Evolutionary conservation across 1,139 yeast genomes (phyloP).

Genomic region (Kurtzmaniella quercitrusa): DNA sequence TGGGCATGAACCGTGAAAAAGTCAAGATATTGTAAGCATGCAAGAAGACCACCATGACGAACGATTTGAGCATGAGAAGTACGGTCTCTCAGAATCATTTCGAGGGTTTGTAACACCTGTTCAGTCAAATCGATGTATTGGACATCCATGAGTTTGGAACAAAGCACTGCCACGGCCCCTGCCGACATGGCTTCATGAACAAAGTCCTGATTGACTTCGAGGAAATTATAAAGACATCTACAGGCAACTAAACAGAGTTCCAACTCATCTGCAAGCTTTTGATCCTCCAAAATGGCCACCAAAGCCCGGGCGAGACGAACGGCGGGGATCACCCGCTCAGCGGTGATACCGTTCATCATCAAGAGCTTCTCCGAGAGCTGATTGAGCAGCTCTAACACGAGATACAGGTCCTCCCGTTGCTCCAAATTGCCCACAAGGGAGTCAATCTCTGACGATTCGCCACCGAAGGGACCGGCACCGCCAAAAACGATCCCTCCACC

Average conservation of each 20-base stretch:
- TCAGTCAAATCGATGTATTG: conserved; percentile 89
- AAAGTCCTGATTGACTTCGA: conserved; percentile 72
- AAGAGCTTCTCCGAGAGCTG: conserved; percentile 60
- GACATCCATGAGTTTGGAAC: conserved; percentile 67
- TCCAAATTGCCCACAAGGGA: conserved; percentile 39
- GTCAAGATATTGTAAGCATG: conserved; percentile 74
- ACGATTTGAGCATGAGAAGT: conserved; percentile 48
- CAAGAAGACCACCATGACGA: conserved; percentile 57
- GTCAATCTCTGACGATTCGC: conserved; percentile 28
- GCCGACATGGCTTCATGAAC: conserved; percentile 61
- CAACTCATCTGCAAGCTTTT: conserved; percentile 56
- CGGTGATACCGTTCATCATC: conserved; percentile 64
- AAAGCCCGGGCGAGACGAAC: conserved; percentile 52
- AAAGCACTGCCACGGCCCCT: conserved; percentile 64
- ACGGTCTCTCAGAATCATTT: conserved; percentile 57
- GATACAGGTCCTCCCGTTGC: conserved; percentile 43
- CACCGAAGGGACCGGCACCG: conserved; percentile 13
- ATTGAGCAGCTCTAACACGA: conserved; percentile 53
- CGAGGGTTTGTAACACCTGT: conserved; percentile 78
- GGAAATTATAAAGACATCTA: conserved; percentile 75
- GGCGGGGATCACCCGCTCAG: conserved; percentile 65
- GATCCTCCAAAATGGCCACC: conserved; percentile 56
- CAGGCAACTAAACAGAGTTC: conserved; percentile 83
- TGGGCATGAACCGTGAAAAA: conserved; percentile 90
- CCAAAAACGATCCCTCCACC: conserved; percentile 35